Conservation (phyloP, 257 asterid species). For the Echites panduratus region DNA sequence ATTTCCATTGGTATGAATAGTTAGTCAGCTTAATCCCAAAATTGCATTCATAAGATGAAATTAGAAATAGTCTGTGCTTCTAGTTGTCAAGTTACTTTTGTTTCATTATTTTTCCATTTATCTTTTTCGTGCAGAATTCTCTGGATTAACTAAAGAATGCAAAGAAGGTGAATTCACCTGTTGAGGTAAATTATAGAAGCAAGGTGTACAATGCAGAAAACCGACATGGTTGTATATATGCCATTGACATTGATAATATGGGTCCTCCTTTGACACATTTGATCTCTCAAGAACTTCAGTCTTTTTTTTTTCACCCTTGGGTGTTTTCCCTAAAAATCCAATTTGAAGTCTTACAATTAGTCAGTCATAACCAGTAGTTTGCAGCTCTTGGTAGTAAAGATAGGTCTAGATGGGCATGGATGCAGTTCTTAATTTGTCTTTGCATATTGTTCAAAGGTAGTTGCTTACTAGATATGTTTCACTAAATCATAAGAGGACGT, state of each 20-base stretch:
- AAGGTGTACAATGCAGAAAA: slow-evolving; percentile 30
- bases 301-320: slow-evolving; percentile 6
- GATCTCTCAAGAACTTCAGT: slow-evolving; percentile 6
- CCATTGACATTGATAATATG: slow-evolving; percentile 14
- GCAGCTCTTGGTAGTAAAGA: slow-evolving; percentile 21
- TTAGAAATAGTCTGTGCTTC: neutral
- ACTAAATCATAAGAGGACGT: neutral
- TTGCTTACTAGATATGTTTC: neutral
- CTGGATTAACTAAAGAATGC: slow-evolving; percentile 51
- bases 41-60: neutral
- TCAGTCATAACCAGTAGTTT: slow-evolving; percentile 17
- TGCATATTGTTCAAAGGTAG: neutral
- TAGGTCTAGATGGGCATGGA: slow-evolving; percentile 19
- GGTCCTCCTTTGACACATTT: slow-evolving; percentile 15
- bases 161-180: slow-evolving; percentile 55
- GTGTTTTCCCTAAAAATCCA: slow-evolving; percentile 12
- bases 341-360: slow-evolving; percentile 13
- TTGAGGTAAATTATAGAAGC: slow-evolving; percentile 29
- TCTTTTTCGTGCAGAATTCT: slow-evolving; percentile 52
- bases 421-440: slow-evolving; percentile 4
- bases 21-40: neutral
- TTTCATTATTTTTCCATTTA: slow-evolving; percentile 31
- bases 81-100: slow-evolving; percentile 14
- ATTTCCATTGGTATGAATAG: neutral
- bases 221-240: slow-evolving; percentile 19